Base-by-base conservation (phyloP, 1,139 yeast species). In the Pichia sp. region DNA sequence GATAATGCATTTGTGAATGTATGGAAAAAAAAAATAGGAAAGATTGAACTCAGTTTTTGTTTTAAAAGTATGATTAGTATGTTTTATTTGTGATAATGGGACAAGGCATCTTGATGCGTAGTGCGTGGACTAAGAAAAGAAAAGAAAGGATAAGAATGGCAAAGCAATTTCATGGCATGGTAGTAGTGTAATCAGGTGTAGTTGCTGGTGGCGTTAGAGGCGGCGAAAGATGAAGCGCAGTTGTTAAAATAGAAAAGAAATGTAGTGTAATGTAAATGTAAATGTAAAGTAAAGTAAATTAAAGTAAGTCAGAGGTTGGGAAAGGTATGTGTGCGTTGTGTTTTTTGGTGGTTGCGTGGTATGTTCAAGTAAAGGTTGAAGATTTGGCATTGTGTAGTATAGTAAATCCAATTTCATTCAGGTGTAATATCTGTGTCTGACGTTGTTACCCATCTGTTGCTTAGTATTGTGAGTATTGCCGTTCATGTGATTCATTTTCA, bases 401-500 rank as follows among this genome's bases (percentile, higher is more conserved):
- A 14, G 27, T 11, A 25, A 12, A 8, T 21, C 8, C 14, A 8
- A 8, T 25, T 12, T 17, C 6, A 17, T 6, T 30, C 18, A 34
- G 18, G 8, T 16, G 12, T 32, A 35, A 18, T 32, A 27, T 27
- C 18, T 32, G 24, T 32, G 32, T 31, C 24, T 41, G 10, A 18
- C 14, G 26, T 19, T 22, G 22, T 19, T 29, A 22, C n/a, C n/a
- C n/a, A n/a, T n/a, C n/a, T n/a, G n/a, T n/a, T n/a, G n/a, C n/a
- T n/a, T n/a, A n/a, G n/a, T n/a, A n/a, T n/a, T n/a, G n/a, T n/a
- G n/a, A n/a, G n/a, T n/a, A n/a, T n/a, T n/a, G n/a, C n/a, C n/a
- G n/a, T n/a, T n/a, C n/a, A n/a, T n/a, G n/a, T n/a, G n/a, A n/a
- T n/a, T n/a, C n/a, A n/a, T n/a, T n/a, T n/a, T n/a, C n/a, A n/a